A percentile compares a stretch with the other conserved stretches of the same genome.
Evolutionary conservation across 208 protist species (phyloP).

Genomic region (Trypanosoma platydactyli): DNA sequence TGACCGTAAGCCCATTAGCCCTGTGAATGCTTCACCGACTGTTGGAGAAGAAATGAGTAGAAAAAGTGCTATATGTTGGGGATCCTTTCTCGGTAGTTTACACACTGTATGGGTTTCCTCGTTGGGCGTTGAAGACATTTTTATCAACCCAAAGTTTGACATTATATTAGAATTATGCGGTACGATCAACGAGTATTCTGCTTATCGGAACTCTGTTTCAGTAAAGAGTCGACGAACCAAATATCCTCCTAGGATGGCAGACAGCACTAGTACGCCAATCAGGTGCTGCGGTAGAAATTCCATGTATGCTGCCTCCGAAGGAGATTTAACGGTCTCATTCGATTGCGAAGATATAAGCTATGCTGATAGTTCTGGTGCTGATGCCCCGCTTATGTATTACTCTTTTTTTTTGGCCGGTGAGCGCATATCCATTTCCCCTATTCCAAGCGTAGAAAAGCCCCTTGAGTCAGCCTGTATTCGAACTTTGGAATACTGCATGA

Average conservation of each 20-base stretch:
- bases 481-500: not conserved
- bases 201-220: not conserved
- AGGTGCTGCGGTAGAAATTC: not conserved
- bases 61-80: not conserved
- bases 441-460: not conserved
- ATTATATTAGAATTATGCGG: not conserved
- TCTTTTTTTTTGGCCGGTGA: constrained; percentile 3
- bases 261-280: too few species aligned
- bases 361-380: not conserved
- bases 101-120: not conserved
- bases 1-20: too few species aligned
- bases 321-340: constrained; percentile 5
- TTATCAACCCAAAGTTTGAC: not conserved
- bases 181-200: not conserved
- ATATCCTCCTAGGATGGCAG: too few species aligned
- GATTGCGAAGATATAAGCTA: not conserved
- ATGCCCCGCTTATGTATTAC: constrained; percentile 7
- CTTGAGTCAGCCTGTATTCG: not conserved
- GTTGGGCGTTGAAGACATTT: not conserved
- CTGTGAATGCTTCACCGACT: too few species aligned
- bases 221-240: not conserved
- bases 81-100: not conserved
- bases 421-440: too few species aligned
- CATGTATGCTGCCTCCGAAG: not conserved
- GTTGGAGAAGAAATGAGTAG: not conserved